phyloP scores from a whole-genome alignment of 78 protist species.

The Cavenderia fasciculata region DNA sequence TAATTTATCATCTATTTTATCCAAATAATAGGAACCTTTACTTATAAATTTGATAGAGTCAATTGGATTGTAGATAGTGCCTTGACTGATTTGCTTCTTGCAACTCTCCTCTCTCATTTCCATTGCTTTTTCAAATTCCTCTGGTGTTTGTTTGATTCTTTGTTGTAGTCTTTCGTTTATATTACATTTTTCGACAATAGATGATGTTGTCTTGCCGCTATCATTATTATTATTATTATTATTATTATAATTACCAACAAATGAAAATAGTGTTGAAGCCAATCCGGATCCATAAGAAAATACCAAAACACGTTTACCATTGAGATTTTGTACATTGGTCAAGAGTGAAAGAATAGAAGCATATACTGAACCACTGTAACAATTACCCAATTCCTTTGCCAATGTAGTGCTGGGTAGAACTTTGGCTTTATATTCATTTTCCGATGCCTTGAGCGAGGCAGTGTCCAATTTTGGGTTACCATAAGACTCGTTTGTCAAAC shows the following conservation, averaged over 20 bases:
- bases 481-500: conserved; percentile 34
- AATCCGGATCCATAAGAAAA: conserved; percentile 98
- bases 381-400: conserved; percentile 93
- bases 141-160: conserved; percentile 67
- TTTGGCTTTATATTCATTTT: conserved; percentile 74
- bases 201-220: conserved; percentile 4
- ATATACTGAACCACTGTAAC: conserved; percentile 96
- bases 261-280: conserved; percentile 91
- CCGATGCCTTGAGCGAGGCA: background rate
- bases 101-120: conserved; percentile 71
- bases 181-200: conserved; percentile 28
- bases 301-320: conserved; percentile 77
- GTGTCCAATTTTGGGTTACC: conserved; percentile 33
- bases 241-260: conserved; percentile 22
- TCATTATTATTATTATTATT: too few relatives aligned
- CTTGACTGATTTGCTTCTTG: too few relatives aligned
- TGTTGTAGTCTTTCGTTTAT: conserved; percentile 53
- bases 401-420: conserved; percentile 44
- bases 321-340: conserved; percentile 36
- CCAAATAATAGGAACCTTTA: conserved; percentile 86
- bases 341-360: conserved; percentile 89
- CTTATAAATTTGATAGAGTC: conserved; percentile 38
- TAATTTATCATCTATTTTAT: conserved; percentile 66
- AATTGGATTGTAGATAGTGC: conserved; percentile 61
- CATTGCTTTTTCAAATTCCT: conserved; percentile 45